Evolutionary conservation across 2,329 filamentous ascomycete genomes (phyloP).

Genomic region (Fusarium haematococcum): DNA sequence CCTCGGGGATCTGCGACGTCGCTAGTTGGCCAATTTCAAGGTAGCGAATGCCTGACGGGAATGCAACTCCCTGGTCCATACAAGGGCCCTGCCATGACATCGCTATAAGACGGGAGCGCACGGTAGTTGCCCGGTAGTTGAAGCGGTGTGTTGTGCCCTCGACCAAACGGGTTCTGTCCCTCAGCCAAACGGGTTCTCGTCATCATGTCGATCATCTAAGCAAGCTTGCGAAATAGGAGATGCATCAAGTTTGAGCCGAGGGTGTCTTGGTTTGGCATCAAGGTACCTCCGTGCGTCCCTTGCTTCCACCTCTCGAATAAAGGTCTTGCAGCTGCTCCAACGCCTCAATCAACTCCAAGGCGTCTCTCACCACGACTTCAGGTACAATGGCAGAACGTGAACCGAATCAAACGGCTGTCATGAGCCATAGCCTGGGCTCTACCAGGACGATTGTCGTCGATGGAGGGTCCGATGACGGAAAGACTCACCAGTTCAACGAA

Average conservation of each 20-base stretch:
- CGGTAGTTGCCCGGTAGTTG: conserved; percentile 11
- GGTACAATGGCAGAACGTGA: neutral
- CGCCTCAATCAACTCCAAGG: neutral
- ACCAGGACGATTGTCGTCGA: conserved; percentile 10
- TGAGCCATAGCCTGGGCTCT: conserved; percentile 16
- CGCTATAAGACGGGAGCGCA: neutral
- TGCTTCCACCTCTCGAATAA: neutral
- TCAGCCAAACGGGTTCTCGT: conserved; percentile 26
- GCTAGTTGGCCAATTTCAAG: neutral
- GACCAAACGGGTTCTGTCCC: conserved; percentile 26
- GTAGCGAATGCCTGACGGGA: neutral
- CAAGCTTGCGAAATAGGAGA: neutral
- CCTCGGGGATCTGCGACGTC: neutral
- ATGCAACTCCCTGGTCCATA: neutral
- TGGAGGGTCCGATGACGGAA: conserved; percentile 30
- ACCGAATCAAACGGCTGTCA: neutral
- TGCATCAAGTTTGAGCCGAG: neutral
- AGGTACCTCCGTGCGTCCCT: neutral
- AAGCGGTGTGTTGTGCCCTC: conserved; percentile 10
- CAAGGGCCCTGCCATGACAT: neutral
- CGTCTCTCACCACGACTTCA: neutral
- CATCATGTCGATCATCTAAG: conserved; percentile 14
- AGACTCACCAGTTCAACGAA: conserved; percentile 60
- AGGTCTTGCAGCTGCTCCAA: neutral
- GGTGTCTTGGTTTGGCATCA: neutral